These are phyloP conservation scores for Symbiodinium pilosum DNA, from an alignment of 73 alveolate species.

Conservation along the genomic window DNA sequence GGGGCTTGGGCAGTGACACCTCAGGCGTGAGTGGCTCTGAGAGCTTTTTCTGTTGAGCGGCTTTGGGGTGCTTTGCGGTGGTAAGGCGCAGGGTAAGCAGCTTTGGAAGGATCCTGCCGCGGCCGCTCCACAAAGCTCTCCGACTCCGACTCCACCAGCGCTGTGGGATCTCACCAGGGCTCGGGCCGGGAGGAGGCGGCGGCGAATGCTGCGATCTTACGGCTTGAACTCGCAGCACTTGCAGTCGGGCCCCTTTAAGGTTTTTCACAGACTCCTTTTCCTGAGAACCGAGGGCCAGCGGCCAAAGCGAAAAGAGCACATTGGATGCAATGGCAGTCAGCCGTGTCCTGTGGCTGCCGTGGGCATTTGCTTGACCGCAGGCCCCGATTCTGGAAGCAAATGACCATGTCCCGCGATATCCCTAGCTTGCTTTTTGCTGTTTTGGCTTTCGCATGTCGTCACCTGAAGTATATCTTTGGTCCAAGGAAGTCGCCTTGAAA, in stretches of 20 bases:
- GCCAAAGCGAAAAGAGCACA: neutral
- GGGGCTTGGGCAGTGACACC: constrained; percentile 26
- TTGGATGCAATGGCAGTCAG: too few species aligned
- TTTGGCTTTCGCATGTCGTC: neutral
- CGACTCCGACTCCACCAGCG: constrained; percentile 74
- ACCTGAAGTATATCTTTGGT: neutral
- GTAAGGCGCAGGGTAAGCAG: neutral
- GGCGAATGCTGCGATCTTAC: too few species aligned
- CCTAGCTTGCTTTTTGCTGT: neutral
- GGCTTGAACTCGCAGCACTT: too few species aligned
- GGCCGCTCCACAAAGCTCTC: constrained; percentile 1
- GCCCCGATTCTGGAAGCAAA: constrained; percentile 29
- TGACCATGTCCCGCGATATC: neutral
- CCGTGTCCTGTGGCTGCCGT: too few species aligned
- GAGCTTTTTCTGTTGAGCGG: neutral
- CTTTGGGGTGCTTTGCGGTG: neutral
- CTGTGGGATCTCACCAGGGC: constrained; percentile 65
- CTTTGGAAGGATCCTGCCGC: neutral
- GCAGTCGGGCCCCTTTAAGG: too few species aligned
- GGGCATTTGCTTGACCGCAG: neutral
- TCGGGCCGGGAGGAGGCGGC: constrained; percentile 13
- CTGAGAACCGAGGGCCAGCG: constrained; percentile 23
- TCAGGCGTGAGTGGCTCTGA: neutral
- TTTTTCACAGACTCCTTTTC: too few species aligned
- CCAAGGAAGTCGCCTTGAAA: neutral